These are phyloP conservation scores for Phytophthora quininea DNA, from an alignment of 352 stramenopile genomes.

Conservation along the genomic window DNA sequence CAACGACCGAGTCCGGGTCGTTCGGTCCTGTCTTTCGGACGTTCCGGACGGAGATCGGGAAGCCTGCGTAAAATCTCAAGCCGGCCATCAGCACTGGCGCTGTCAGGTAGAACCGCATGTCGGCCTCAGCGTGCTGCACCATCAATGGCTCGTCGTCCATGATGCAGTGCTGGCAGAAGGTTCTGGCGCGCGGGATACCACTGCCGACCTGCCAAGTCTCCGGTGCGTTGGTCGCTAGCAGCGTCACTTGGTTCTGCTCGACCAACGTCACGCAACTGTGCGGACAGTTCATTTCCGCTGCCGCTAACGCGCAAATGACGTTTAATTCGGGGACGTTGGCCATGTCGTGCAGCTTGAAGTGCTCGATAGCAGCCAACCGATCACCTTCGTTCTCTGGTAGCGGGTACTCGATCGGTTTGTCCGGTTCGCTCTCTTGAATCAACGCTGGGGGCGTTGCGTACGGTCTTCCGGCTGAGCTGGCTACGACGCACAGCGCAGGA, in stretches of 20 bases:
- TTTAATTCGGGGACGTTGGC: slow-evolving; percentile 33
- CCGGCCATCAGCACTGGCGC: slow-evolving; percentile 25
- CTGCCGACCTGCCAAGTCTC: slow-evolving; percentile 36
- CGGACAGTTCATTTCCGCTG: slow-evolving; percentile 34
- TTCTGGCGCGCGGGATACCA: slow-evolving; percentile 35
- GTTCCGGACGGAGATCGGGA: slow-evolving; percentile 29
- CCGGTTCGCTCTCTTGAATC: not conserved
- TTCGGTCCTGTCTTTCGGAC: not conserved
- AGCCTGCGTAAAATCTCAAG: slow-evolving; percentile 44
- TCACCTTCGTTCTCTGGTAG: slow-evolving; percentile 35
- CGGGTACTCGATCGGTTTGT: slow-evolving; percentile 26
- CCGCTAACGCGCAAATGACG: slow-evolving; percentile 39
- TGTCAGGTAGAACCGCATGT: slow-evolving; percentile 46
- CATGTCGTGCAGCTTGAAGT: slow-evolving; percentile 27
- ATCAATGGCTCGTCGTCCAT: slow-evolving; percentile 45
- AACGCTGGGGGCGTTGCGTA: slow-evolving; percentile 33
- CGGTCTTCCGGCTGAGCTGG: slow-evolving; percentile 21
- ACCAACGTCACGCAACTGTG: slow-evolving; percentile 42
- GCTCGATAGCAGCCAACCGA: slow-evolving; percentile 31
- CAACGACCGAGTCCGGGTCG: slow-evolving; percentile 20
- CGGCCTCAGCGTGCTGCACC: slow-evolving; percentile 41
- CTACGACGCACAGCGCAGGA: slow-evolving; percentile 28
- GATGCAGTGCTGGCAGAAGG: slow-evolving; percentile 50
- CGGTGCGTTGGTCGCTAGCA: slow-evolving; percentile 35
- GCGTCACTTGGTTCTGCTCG: slow-evolving; percentile 29